phyloP scores from a whole-genome alignment of 306 rosid species.

The Ammopiptanthus mongolicus region DNA sequence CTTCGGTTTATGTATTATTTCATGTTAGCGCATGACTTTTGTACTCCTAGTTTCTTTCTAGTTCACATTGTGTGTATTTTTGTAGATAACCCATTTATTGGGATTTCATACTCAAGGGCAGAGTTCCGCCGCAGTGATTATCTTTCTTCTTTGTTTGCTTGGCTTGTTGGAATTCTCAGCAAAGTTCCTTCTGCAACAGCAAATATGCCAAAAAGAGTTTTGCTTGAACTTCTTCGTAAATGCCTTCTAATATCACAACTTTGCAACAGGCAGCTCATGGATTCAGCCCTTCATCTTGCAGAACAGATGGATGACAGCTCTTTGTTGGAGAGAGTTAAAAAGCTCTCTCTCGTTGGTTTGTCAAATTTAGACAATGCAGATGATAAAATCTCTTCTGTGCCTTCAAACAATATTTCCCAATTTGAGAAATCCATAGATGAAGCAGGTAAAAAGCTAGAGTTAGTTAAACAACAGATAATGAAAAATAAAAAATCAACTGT shows the following conservation, averaged over 20 bases:
- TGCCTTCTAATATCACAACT: constrained; percentile 59
- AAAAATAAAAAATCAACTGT: constrained; percentile 23
- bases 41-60: neutral
- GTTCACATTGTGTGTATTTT: neutral
- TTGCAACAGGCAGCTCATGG: constrained; percentile 57
- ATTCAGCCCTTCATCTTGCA: constrained; percentile 54
- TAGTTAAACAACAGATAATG: constrained; percentile 39
- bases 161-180: constrained; percentile 60
- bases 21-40: neutral
- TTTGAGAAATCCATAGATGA: constrained; percentile 44
- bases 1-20: neutral
- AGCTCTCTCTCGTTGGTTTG: constrained; percentile 37
- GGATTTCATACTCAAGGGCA: constrained; percentile 29
- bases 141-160: constrained; percentile 66
- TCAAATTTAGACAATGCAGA: constrained; percentile 31
- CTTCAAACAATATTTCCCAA: constrained; percentile 31
- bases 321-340: constrained; percentile 45
- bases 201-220: constrained; percentile 38
- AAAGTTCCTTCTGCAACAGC: constrained; percentile 30
- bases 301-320: constrained; percentile 42
- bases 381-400: constrained; percentile 24
- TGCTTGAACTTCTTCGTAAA: constrained; percentile 52
- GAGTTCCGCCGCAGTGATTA: constrained; percentile 32
- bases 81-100: constrained; percentile 30
- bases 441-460: constrained; percentile 61